Base-by-base conservation (phyloP, 169 alveolate species). In the Plasmodium ovale region DNA sequence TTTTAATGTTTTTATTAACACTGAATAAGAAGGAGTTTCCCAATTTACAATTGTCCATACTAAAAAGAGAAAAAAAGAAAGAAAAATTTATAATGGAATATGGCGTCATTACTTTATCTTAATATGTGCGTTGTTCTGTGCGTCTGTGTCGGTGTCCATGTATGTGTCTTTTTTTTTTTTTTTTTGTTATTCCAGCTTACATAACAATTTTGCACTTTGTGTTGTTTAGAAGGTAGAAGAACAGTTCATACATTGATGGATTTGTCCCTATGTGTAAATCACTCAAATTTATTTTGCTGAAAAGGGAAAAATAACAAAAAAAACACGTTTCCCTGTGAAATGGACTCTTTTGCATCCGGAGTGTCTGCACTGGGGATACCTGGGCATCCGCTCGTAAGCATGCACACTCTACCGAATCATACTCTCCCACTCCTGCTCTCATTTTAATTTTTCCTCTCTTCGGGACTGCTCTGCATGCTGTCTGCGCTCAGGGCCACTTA, bases 211-310 rank as follows among this genome's bases (percentile, higher is more conserved):
- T 82, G 42, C 84, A 65, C 69, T 54, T 82, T 19, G 79, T 82
- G 39, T 82, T 37, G 42, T 82, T 82, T 29, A 82, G 23, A 44
- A 82, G 51, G 65, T 49, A 53, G n/a, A 82, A 47, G 65, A 82
- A 67, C 0, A 82, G 53, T 54, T 82, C 70, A 65, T 29, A 47
- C n/a, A 35, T 23, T 7, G 29, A 64, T 16, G 84, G 62, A 42
- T 49, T 35, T 39, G 35, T 10, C 16, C 90, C 90, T 37, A 82
- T 65, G 12, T 54, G 64, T 71, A 82, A 12, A 67, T 27, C 39
- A 65, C 72, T 65, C 53, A 82, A 59, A 69, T 65, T 53, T 33
- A 82, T 33, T 65, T 82, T 82, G 69, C 90, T 82, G 42, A 82
- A 56, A 82, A 53, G n/a, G 35, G 37, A 47, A 65, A 27, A 53